Percentiles rank a stretch among this genome's conserved stretches.
These are phyloP conservation scores for Dendrobium huoshanense DNA, from an alignment of 106 monocot genomes.

Conservation along the genomic window DNA sequence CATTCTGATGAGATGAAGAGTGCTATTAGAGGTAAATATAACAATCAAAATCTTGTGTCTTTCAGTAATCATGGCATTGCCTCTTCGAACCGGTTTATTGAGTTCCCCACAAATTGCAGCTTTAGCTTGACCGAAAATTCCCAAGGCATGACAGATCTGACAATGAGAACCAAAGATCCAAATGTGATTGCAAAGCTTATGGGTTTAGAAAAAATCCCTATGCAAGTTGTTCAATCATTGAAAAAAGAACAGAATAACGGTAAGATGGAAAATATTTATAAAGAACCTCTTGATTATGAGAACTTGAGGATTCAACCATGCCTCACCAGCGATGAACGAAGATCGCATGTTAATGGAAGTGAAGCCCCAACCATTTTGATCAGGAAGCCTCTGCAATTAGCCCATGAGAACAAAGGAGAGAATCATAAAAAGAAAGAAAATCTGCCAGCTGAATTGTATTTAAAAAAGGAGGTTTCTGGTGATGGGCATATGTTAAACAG, in stretches of 20 bases:
- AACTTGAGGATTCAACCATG: conserved; percentile 1
- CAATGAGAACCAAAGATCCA: conserved; percentile 21
- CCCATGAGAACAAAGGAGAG: conserved; percentile 1
- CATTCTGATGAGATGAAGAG: conserved; percentile 7
- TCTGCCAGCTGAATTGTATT: background rate
- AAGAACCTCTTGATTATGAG: background rate
- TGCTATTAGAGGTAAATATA: conserved; percentile 28
- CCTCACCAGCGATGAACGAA: background rate
- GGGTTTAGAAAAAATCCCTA: conserved; percentile 49
- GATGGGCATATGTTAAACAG: background rate
- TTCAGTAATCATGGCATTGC: conserved; percentile 15
- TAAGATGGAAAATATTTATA: background rate
- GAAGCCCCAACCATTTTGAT: conserved; percentile 20
- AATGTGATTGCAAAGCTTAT: conserved; percentile 60
- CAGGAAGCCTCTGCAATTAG: conserved; percentile 18
- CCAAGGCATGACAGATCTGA: background rate
- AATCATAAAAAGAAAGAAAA: conserved; percentile 3
- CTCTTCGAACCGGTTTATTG: conserved; percentile 15
- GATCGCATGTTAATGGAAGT: background rate
- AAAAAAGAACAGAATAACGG: conserved; percentile 4
- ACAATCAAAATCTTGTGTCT: conserved; percentile 16
- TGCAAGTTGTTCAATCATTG: background rate
- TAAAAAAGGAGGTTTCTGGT: background rate
- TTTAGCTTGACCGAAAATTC: background rate
- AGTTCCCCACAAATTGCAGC: background rate